Base-by-base conservation (phyloP, 257 asterid species). In the Petrea volubilis region DNA sequence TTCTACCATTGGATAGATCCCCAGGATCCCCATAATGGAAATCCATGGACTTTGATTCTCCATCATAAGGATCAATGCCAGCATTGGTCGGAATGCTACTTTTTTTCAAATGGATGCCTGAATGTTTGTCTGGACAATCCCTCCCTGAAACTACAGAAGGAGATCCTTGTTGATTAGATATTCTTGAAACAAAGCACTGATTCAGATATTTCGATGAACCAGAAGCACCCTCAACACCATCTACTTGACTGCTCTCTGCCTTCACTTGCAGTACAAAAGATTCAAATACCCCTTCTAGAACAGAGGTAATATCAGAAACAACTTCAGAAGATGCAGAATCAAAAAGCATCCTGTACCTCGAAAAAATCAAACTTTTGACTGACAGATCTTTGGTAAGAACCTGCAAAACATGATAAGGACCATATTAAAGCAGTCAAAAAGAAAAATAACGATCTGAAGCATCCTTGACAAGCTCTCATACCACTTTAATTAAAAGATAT, bases 241-340 rank as follows among this genome's bases (percentile, higher is more conserved):
- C 87, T 74, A 77, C 67, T 69, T 50, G 83, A 40, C 38, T 76
- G 64, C 59, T 78, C 56, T 81, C 92, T 66, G 78, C 81, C 80
- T 73, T 80, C 68, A 82, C 84, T 81, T 87, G 83, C 67, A 78
- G 85, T 43, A 68, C 29, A 69, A 88, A 90, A 60, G 90, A 90
- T 73, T 82, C 87, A 68, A 88, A 78, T 49, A 87, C 81, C 58
- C 84, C 88, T 78, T 89, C 96, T 71, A 90, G 76, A 64, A 78
- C 64, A 67, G 88, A 63, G 43, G 97, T 80, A 74, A 90, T 40
- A 59, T 78, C 82, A 72, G 97, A 84, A 75, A 90, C 80, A 68
- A 85, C 77, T 78, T 84, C 88, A 62, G 92, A 74, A 71, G 90
- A 74, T 71, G 88, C 96, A 53, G 91, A 87, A 74, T 82, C 81